A percentile compares a stretch with the other conserved stretches of the same genome.
These are phyloP conservation scores for Mikania micrantha DNA, from an alignment of 129 eudicot genomes.

Conservation along the genomic window DNA sequence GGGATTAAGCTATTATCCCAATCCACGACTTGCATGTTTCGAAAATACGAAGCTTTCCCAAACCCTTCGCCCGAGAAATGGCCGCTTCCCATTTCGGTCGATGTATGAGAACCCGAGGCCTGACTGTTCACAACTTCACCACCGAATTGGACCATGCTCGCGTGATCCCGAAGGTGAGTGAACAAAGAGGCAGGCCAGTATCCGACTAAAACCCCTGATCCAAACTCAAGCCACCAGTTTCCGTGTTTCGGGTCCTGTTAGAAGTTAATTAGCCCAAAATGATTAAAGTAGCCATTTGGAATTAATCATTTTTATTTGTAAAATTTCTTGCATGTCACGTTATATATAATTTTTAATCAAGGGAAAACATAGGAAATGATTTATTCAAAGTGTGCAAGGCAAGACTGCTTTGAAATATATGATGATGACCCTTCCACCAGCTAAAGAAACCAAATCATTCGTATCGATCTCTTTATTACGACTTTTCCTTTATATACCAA, in stretches of 20 bases:
- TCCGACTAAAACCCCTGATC: constrained; percentile 69
- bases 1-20: constrained; percentile 83
- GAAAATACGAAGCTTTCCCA: constrained; percentile 75
- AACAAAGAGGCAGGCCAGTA: constrained; percentile 85
- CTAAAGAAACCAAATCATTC: constrained; percentile 31
- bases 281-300: neutral
- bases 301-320: neutral
- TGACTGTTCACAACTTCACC: constrained; percentile 76
- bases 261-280: neutral
- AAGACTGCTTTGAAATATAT: constrained; percentile 27
- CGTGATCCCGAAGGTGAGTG: constrained; percentile 62
- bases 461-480: constrained; percentile 9
- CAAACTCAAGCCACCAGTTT: constrained; percentile 99
- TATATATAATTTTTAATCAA: neutral
- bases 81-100: constrained; percentile 96
- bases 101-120: constrained; percentile 54
- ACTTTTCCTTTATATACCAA: constrained; percentile 5
- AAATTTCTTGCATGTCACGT: constrained; percentile 2
- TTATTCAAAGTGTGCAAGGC: constrained; percentile 24
- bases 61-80: constrained; percentile 87
- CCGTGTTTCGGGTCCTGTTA: constrained; percentile 92
- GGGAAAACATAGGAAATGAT: constrained; percentile 12
- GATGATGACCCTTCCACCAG: constrained; percentile 31
- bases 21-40: constrained; percentile 86
- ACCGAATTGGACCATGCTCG: constrained; percentile 88